Percentiles rank a stretch among this genome's conserved stretches.
Conservation (phyloP, 2,329 filamentous ascomycete species). For the Sphaceloma murrayae region DNA sequence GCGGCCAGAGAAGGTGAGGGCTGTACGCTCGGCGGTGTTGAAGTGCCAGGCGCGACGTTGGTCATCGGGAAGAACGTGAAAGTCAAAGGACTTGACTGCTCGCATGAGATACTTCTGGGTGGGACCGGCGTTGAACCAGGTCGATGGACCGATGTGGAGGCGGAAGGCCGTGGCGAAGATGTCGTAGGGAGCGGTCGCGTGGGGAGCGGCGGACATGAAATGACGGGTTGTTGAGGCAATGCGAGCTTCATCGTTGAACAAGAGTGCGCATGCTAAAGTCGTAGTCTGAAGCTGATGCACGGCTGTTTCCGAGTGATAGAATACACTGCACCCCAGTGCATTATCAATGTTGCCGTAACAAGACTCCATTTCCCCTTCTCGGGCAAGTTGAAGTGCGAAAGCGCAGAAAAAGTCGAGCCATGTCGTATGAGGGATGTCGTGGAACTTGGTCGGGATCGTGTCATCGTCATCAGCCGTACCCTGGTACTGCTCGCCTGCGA, state of each 20-base stretch:
- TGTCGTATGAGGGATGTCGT: slow-evolving; percentile 67
- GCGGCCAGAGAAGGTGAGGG: slow-evolving; percentile 32
- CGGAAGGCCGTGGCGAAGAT: slow-evolving; percentile 72
- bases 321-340: slow-evolving; percentile 69
- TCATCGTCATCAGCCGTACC: slow-evolving; percentile 17
- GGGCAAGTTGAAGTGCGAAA: slow-evolving; percentile 69
- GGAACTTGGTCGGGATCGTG: slow-evolving; percentile 47
- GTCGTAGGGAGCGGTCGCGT: slow-evolving; percentile 71
- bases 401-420: slow-evolving; percentile 90
- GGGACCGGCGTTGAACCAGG: slow-evolving; percentile 70
- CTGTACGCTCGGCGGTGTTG: slow-evolving; percentile 30
- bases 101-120: slow-evolving; percentile 86
- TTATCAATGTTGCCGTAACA: slow-evolving; percentile 73
- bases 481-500: slow-evolving; percentile 22
- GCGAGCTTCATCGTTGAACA: slow-evolving; percentile 67
- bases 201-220: slow-evolving; percentile 74
- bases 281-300: slow-evolving; percentile 25
- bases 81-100: slow-evolving; percentile 85
- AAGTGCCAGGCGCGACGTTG: slow-evolving; percentile 38
- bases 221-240: slow-evolving; percentile 66
- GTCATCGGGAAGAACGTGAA: slow-evolving; percentile 47
- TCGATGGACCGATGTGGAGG: slow-evolving; percentile 60
- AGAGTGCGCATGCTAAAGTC: slow-evolving; percentile 59
- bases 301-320: slow-evolving; percentile 47
- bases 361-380: slow-evolving; percentile 55